Evolutionary conservation across 2,329 filamentous ascomycete species (phyloP).

Genomic region (Colletotrichum godetiae): DNA sequence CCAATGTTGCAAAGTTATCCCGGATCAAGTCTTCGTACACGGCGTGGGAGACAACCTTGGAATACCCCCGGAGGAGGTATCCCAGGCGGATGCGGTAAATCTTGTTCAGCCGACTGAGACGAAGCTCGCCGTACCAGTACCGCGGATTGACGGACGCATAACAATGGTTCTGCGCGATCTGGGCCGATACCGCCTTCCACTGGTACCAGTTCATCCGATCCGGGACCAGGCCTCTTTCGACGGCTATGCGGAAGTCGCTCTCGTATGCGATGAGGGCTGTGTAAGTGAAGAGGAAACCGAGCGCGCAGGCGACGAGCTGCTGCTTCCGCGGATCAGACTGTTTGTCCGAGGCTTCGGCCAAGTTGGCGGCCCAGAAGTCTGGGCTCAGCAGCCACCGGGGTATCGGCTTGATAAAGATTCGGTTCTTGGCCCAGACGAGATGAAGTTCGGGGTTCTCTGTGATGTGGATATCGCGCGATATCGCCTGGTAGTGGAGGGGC

Average conservation of each 20-base stretch:
- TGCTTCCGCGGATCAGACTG: constrained; percentile 20
- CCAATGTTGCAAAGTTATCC: constrained; percentile 29
- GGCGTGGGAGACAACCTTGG: constrained; percentile 32
- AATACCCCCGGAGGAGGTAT: constrained; percentile 27
- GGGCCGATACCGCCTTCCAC: constrained; percentile 47
- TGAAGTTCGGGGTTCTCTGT: constrained; percentile 53
- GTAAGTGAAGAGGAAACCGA: constrained; percentile 53
- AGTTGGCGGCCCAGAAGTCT: constrained; percentile 47
- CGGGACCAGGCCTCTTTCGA: constrained; percentile 48
- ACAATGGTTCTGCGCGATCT: constrained; percentile 40
- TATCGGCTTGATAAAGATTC: constrained; percentile 53
- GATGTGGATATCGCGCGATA: constrained; percentile 44
- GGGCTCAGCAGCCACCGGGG: constrained; percentile 52
- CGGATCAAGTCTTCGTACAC: constrained; percentile 31
- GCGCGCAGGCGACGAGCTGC: constrained; percentile 45
- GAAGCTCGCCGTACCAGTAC: constrained; percentile 55
- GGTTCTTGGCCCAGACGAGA: constrained; percentile 51
- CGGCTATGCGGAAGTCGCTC: constrained; percentile 52
- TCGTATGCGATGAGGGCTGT: constrained; percentile 49
- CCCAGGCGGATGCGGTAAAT: constrained; percentile 48
- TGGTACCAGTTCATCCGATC: constrained; percentile 46
- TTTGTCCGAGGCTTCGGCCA: constrained; percentile 19
- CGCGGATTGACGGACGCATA: constrained; percentile 46
- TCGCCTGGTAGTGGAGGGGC: constrained; percentile 41
- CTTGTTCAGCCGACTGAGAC: constrained; percentile 52